These are phyloP conservation scores for Backusella westeae DNA, from an alignment of 192 early-diverging fungal genomes.

Conservation along the genomic window DNA sequence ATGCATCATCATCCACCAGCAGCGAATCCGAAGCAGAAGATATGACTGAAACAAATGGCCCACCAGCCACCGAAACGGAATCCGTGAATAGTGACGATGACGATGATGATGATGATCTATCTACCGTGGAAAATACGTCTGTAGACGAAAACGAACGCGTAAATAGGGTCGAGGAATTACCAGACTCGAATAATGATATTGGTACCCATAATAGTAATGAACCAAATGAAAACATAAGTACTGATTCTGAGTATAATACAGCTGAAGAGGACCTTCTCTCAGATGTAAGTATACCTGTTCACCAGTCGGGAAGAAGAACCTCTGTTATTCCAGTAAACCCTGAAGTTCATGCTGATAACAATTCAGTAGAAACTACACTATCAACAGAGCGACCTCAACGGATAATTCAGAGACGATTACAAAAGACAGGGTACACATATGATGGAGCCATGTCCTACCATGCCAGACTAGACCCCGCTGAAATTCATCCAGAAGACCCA, in stretches of 20 bases:
- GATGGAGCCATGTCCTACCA: conserved; percentile 68
- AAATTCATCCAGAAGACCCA: conserved; percentile 76
- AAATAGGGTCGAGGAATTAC: background rate
- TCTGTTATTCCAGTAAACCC: background rate
- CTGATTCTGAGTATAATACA: background rate
- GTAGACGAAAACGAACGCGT: background rate
- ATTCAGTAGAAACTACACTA: background rate
- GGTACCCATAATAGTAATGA: background rate
- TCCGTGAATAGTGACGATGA: background rate
- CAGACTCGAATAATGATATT: background rate
- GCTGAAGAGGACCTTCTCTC: background rate
- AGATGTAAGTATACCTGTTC: background rate
- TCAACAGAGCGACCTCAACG: background rate
- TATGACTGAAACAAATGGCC: background rate
- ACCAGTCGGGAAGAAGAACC: background rate
- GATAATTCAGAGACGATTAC: background rate
- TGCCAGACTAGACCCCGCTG: conserved; percentile 51
- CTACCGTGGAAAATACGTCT: background rate
- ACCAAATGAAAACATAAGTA: background rate
- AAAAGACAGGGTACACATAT: conserved; percentile 53
- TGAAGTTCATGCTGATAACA: background rate
- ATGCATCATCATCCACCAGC: background rate
- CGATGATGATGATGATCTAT: background rate
- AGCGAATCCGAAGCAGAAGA: background rate
- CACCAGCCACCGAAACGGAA: background rate